Evolutionary conservation across 176 grass and related monocot genomes (phyloP).

Genomic region (Avena atlantica): DNA sequence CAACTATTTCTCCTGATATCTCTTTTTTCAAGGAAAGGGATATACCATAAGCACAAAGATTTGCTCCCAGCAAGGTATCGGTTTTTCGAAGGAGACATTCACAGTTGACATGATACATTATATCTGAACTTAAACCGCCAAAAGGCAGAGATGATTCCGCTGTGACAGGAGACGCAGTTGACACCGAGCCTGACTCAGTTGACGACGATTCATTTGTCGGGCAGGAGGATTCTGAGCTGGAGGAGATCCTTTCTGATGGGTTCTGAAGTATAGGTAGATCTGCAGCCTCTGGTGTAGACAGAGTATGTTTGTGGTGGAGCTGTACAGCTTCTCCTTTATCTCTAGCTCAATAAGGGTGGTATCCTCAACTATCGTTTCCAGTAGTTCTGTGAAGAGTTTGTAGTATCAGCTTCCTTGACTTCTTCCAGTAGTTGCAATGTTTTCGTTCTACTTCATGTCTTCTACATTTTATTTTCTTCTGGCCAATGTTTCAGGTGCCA

Average conservation of each 20-base stretch:
- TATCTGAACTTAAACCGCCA: too few relatives aligned
- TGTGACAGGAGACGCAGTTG: too few relatives aligned
- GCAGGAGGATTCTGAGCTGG: constrained; percentile 52
- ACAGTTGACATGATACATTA: too few relatives aligned
- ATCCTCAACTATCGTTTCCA: constrained; percentile 11
- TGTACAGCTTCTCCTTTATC: constrained; percentile 31
- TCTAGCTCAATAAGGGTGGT: constrained; percentile 20
- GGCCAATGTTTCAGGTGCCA: background rate
- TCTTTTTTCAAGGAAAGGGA: background rate
- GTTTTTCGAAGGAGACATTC: too few relatives aligned
- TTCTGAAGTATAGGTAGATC: constrained; percentile 33
- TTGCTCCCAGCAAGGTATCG: background rate
- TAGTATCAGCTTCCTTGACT: background rate
- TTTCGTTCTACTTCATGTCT: constrained; percentile 18
- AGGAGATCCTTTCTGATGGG: constrained; percentile 60
- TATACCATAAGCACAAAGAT: background rate
- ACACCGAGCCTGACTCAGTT: background rate
- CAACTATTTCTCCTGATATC: background rate
- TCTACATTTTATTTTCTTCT: background rate
- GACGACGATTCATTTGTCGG: constrained; percentile 31
- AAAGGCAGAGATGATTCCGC: too few relatives aligned
- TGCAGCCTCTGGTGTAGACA: constrained; percentile 48
- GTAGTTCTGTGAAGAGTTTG: background rate
- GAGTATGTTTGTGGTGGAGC: background rate
- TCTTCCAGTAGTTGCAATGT: constrained; percentile 9